A percentile compares a stretch with the other conserved stretches of the same genome.
Evolutionary conservation across 2,329 filamentous ascomycete species (phyloP).

Genomic region (Aurifilum marmelostoma): DNA sequence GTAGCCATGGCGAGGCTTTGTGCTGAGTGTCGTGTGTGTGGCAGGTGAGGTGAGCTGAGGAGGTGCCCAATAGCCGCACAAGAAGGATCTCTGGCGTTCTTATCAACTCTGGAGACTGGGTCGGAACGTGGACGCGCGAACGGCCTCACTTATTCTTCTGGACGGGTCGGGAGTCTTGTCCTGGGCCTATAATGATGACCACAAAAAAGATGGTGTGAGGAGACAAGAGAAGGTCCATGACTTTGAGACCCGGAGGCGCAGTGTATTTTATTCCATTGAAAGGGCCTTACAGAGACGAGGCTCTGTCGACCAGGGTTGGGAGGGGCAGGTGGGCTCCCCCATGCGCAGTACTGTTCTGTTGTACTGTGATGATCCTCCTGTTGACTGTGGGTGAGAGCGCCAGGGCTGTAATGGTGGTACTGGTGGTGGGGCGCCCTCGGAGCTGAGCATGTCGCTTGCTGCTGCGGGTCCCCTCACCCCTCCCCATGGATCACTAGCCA

Average conservation of each 20-base stretch:
- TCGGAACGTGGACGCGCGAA: neutral
- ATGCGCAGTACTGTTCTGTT: neutral
- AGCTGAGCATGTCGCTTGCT: constrained; percentile 6
- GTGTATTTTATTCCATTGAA: constrained; percentile 24
- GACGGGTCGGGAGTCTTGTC: constrained; percentile 11
- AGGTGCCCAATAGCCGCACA: neutral
- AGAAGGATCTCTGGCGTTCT: neutral
- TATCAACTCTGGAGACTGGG: constrained; percentile 14
- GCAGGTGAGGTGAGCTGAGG: constrained; percentile 5
- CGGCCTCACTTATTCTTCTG: neutral
- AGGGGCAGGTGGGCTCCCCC: too few species aligned
- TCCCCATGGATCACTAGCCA: constrained; percentile 21
- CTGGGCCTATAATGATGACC: constrained; percentile 7
- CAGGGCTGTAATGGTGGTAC: neutral
- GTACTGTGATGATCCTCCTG: neutral
- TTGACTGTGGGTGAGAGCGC: neutral
- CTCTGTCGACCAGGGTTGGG: constrained; percentile 18
- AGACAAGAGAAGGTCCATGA: constrained; percentile 14
- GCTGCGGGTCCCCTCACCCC: constrained; percentile 8
- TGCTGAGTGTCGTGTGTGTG: neutral
- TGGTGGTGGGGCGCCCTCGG: constrained; percentile 2
- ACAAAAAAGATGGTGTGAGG: constrained; percentile 6
- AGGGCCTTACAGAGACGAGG: constrained; percentile 18
- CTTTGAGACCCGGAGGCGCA: constrained; percentile 20
- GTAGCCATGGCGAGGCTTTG: constrained; percentile 26